phyloP scores from a whole-genome alignment of 2,329 filamentous ascomycete genomes.

The Claviceps arundinis region DNA sequence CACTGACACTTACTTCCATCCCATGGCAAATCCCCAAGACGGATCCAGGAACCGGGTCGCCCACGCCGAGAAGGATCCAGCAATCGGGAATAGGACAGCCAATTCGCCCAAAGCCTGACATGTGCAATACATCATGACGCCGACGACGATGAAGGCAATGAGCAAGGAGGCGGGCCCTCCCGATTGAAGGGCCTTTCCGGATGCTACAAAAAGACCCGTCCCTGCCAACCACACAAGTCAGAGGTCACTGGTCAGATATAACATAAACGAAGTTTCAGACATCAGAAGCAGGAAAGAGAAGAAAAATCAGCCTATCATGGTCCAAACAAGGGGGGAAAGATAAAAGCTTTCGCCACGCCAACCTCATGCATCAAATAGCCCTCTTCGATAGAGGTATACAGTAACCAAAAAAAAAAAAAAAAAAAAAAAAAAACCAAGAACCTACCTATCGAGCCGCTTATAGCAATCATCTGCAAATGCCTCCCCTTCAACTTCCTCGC shows the following conservation, averaged over 20 bases:
- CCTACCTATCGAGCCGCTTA: conserved; percentile 75
- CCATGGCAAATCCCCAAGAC: conserved; percentile 91
- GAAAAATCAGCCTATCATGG: too few species aligned
- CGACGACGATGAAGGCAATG: conserved; percentile 67
- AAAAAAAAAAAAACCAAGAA: neutral
- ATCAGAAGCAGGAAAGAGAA: too few species aligned
- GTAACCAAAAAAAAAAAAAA: neutral
- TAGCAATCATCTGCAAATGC: conserved; percentile 95
- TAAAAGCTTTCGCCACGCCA: neutral
- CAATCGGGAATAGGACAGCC: conserved; percentile 79
- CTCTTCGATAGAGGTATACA: too few species aligned
- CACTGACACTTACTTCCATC: conserved; percentile 58
- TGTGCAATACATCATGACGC: conserved; percentile 81
- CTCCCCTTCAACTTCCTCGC: conserved; percentile 66
- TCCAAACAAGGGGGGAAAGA: too few species aligned
- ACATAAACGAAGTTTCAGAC: too few species aligned
- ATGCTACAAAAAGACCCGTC: conserved; percentile 78
- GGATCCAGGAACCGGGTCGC: conserved; percentile 87
- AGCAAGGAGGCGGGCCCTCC: conserved; percentile 70
- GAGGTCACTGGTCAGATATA: too few species aligned
- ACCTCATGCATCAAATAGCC: too few species aligned
- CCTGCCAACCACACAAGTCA: conserved; percentile 15
- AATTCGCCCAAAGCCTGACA: conserved; percentile 87
- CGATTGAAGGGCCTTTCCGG: conserved; percentile 53
- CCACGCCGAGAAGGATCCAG: conserved; percentile 84